These are phyloP conservation scores for Heteromeles arbutifolia DNA, from an alignment of 306 rosid genomes.

Conservation along the genomic window DNA sequence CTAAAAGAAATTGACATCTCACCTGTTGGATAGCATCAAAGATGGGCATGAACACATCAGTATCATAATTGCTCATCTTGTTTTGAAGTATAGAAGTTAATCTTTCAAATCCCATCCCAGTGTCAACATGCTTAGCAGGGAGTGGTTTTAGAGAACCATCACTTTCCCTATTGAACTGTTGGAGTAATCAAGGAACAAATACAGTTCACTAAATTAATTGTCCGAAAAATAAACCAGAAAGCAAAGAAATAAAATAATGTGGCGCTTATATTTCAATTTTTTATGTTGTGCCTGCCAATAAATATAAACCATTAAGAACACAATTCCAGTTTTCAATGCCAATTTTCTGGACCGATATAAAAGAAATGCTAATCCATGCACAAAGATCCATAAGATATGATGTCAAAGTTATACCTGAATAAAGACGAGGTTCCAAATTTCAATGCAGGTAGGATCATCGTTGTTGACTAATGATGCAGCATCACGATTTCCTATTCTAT, in stretches of 20 bases:
- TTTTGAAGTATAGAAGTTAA: slow-evolving; percentile 81
- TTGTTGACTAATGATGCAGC: slow-evolving; percentile 87
- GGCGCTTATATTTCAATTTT: neutral
- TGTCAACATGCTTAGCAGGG: slow-evolving; percentile 98
- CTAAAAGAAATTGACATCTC: neutral
- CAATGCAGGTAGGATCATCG: slow-evolving; percentile 93
- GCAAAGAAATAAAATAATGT: neutral
- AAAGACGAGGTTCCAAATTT: slow-evolving; percentile 97
- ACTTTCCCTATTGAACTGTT: slow-evolving; percentile 86
- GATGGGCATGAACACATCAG: slow-evolving; percentile 89
- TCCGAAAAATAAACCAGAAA: neutral
- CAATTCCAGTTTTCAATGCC: neutral
- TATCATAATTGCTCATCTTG: slow-evolving; percentile 94
- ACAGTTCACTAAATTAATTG: neutral
- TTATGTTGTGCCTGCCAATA: neutral
- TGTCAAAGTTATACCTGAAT: slow-evolving; percentile 61
- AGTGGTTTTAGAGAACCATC: slow-evolving; percentile 77
- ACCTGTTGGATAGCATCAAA: slow-evolving; percentile 85
- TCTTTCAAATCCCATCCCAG: slow-evolving; percentile 93
- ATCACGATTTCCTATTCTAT: slow-evolving; percentile 89
- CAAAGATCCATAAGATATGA: slow-evolving; percentile 1
- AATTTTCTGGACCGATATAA: neutral
- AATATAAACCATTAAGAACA: neutral
- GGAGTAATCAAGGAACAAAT: slow-evolving; percentile 8
- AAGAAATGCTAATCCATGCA: neutral